These are phyloP conservation scores for Penstemon barbatus DNA, from an alignment of 257 asterid species.

Conservation along the genomic window DNA sequence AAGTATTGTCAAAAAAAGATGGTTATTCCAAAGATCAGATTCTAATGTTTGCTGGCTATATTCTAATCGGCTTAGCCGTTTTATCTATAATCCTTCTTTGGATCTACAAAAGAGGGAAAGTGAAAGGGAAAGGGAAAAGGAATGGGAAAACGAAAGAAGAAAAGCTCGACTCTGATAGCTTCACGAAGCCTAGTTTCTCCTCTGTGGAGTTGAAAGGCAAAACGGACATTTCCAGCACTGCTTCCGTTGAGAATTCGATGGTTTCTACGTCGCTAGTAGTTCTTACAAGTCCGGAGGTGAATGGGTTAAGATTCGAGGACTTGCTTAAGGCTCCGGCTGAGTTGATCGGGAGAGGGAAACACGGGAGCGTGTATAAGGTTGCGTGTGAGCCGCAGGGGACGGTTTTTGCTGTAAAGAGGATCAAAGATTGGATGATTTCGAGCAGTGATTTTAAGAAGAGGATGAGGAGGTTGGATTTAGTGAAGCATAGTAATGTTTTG, in stretches of 20 bases:
- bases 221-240: conserved; percentile 33
- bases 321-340: conserved; percentile 84
- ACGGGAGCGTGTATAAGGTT: conserved; percentile 75
- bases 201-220: conserved; percentile 43
- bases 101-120: conserved; percentile 32
- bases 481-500: conserved; percentile 63
- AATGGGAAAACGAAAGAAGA: conserved; percentile 34
- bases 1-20: not conserved
- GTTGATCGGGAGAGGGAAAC: conserved; percentile 73
- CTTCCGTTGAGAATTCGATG: conserved; percentile 39
- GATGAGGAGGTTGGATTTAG: conserved; percentile 55
- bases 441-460: conserved; percentile 55
- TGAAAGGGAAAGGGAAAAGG: no score
- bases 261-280: conserved; percentile 50
- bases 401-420: conserved; percentile 67
- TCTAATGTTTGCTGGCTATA: conserved; percentile 62
- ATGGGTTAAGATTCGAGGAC: conserved; percentile 62
- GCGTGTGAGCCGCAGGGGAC: conserved; percentile 43
- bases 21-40: conserved; percentile 44
- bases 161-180: conserved; percentile 29
- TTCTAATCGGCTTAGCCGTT: conserved; percentile 48
- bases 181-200: conserved; percentile 38
- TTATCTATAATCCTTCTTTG: conserved; percentile 38
- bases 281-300: conserved; percentile 52
- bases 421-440: conserved; percentile 63